Evolutionary conservation across 1,284 basidiomycete genomes (phyloP), one percentile per base, ranked within the genome.

Genomic region (Fomitopsis schrenkii): DNA sequence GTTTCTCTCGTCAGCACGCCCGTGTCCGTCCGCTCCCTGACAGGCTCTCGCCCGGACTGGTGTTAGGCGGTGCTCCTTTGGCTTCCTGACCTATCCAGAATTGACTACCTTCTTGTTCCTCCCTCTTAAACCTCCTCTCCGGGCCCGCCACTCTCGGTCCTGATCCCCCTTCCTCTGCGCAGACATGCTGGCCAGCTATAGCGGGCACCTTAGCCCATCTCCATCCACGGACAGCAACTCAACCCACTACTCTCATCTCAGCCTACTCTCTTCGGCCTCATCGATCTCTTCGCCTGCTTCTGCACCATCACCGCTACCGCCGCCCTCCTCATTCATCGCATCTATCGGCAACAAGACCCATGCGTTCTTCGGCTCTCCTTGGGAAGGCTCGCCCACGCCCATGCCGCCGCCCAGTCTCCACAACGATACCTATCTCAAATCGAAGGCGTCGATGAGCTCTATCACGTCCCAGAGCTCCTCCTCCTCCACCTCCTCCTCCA

Each of bases 301-400:
- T 12, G 59, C 64, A n/a, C 65, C 65, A 17, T 59, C 61, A n/a
- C 59, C 58, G 9, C 65, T 63, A n/a, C 63, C 65, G 4, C 56
- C 59, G 15, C 62, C 69, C 6, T 71, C 70, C 3, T 66, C 70
- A 1, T 63, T 70, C 15, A 65, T 67, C 8, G 68, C 66, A 26
- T 64, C 67, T 9, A 67, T 69, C 28, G 69, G 64, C 55, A 69
- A 63, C 67, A 74, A 73, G 66, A 74, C 73, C 10, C 50, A 70
- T 57, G 73, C 73, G 6, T 74, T 74, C 66, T 74, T 74, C 59
- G 67, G 64, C 26, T 71, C 71, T 4, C 71, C 73, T 19, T 74
- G 72, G 59, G 59, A 66, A 26, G 66, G 68, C 45, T 59, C 67
- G 7, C 58, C 58, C 3, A 53, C 58, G 15, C 68, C 70, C 15